phyloP scores from a whole-genome alignment of 257 asterid species.

The Solanum pinnatisectum region DNA sequence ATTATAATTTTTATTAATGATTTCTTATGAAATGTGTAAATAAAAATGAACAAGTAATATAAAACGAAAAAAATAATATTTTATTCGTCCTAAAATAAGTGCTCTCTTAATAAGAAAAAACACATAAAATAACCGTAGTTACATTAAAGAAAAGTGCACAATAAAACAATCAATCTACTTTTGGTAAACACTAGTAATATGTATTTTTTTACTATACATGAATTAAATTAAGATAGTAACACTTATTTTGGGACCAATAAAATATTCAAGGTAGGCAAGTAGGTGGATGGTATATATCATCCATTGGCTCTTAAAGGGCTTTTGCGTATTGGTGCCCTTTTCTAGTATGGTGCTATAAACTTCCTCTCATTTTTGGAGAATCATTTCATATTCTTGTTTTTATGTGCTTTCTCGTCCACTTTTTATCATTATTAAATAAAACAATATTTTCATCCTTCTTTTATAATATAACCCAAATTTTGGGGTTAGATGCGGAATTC shows the following conservation, averaged over 20 bases:
- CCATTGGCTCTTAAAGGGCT: not conserved
- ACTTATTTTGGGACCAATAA: accelerated
- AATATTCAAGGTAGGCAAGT: not conserved
- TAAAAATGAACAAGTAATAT: not conserved
- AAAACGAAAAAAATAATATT: accelerated
- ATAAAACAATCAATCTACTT: not conserved
- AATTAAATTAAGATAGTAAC: not conserved
- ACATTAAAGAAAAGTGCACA: not conserved
- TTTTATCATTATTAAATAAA: not conserved
- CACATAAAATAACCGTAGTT: not conserved
- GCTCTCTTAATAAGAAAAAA: not conserved
- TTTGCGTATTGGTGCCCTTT: not conserved
- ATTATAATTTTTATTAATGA: too few species aligned
- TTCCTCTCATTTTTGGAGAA: not conserved
- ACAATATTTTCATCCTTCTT: not conserved
- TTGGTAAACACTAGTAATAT: too few species aligned
- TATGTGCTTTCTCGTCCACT: not conserved
- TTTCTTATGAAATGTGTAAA: not conserved
- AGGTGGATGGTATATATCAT: not conserved
- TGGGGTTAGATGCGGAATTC: too few species aligned
- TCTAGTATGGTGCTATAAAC: not conserved
- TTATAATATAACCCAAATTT: not conserved
- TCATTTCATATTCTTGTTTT: not conserved
- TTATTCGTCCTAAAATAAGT: not conserved
- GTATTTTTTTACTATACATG: not conserved